Evolutionary conservation across 1,284 basidiomycete genomes (phyloP).

Genomic region (Neolentinus lepideus): DNA sequence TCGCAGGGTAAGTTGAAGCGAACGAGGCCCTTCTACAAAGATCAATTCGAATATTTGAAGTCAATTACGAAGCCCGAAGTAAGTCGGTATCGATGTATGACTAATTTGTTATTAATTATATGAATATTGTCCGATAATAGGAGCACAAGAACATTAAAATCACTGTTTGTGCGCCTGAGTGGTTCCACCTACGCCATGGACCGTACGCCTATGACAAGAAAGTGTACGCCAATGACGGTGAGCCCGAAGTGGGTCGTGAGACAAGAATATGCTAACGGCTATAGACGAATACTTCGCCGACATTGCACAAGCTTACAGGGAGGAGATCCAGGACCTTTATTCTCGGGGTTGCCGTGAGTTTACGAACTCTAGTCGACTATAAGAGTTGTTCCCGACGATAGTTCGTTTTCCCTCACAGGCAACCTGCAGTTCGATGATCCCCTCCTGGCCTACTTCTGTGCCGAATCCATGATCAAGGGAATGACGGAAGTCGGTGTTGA

Average conservation of each 20-base stretch:
- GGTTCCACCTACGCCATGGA: slow-evolving; percentile 72
- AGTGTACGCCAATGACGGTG: slow-evolving; percentile 57
- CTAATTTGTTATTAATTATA: not conserved
- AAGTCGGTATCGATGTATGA: slow-evolving; percentile 9
- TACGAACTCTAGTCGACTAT: slow-evolving; percentile 1
- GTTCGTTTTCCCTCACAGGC: slow-evolving; percentile 22
- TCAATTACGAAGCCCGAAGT: slow-evolving; percentile 46
- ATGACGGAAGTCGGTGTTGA: slow-evolving; percentile 58
- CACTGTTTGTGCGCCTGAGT: slow-evolving; percentile 69
- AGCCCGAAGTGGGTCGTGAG: slow-evolving; percentile 6
- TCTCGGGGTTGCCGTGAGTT: slow-evolving; percentile 60
- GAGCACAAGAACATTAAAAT: slow-evolving; percentile 66
- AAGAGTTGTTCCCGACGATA: not conserved
- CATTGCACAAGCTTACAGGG: slow-evolving; percentile 61
- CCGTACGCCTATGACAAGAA: slow-evolving; percentile 51
- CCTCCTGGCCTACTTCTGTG: slow-evolving; percentile 63
- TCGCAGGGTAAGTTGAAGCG: slow-evolving; percentile 54
- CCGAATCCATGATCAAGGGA: slow-evolving; percentile 49
- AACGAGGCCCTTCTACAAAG: slow-evolving; percentile 55
- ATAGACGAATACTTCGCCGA: slow-evolving; percentile 71
- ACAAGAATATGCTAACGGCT: slow-evolving; percentile 7
- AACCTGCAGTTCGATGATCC: slow-evolving; percentile 75
- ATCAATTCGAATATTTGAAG: slow-evolving; percentile 55
- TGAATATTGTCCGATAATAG: slow-evolving; percentile 18
- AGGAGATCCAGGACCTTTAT: slow-evolving; percentile 69